These are phyloP conservation scores for Pseudoscleropodium purum DNA, from an alignment of 225 moss, liverwort and hornwort genomes.

Conservation along the genomic window DNA sequence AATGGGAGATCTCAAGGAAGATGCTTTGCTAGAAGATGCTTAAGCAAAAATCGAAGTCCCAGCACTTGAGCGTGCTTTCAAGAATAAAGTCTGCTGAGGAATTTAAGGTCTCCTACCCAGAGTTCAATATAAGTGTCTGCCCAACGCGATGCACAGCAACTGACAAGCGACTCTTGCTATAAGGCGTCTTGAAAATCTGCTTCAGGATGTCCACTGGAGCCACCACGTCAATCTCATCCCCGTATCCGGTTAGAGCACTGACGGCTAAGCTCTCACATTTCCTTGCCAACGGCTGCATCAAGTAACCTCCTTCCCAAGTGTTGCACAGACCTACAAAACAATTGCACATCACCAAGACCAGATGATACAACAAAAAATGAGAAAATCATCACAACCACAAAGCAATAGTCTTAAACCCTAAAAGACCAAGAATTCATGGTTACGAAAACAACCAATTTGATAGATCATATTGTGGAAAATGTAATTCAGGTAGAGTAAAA, in stretches of 20 bases:
- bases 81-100: background rate
- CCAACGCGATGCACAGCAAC: constrained; percentile 97
- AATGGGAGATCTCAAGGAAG: background rate
- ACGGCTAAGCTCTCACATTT: constrained; percentile 91
- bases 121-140: constrained; percentile 80
- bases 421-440: background rate
- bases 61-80: background rate
- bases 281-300: constrained; percentile 89
- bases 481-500: background rate
- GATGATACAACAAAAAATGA: background rate
- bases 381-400: background rate
- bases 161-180: constrained; percentile 91
- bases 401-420: background rate
- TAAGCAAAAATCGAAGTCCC: background rate
- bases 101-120: constrained; percentile 49
- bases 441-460: background rate
- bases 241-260: constrained; percentile 79
- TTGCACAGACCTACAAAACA: constrained; percentile 57
- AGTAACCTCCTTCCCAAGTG: constrained; percentile 81
- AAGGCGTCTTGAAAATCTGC: constrained; percentile 94
- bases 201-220: constrained; percentile 92
- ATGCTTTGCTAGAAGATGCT: background rate
- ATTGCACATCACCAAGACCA: background rate
- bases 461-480: background rate
- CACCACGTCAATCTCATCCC: constrained; percentile 91